phyloP scores from a whole-genome alignment of 2,329 filamentous ascomycete genomes.

The Aspergillus brasiliensis region DNA sequence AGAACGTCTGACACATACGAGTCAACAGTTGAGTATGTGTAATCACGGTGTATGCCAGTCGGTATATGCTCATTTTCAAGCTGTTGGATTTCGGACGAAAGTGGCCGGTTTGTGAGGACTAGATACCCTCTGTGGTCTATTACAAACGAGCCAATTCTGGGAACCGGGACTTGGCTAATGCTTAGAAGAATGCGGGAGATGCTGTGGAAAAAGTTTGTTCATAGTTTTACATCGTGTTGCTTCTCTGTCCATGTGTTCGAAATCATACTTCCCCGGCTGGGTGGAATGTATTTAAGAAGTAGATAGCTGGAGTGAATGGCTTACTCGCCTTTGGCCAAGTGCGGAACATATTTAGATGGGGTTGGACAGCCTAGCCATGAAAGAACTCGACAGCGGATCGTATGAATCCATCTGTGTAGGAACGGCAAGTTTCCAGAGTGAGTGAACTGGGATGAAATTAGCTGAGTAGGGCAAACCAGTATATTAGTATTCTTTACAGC shows the following conservation, averaged over 20 bases:
- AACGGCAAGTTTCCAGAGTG: constrained; percentile 11
- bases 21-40: constrained; percentile 3
- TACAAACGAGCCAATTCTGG: constrained; percentile 37
- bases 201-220: constrained; percentile 23
- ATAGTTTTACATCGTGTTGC: constrained; percentile 13
- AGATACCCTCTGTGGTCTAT: constrained; percentile 30
- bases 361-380: constrained; percentile 8
- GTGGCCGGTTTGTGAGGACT: constrained; percentile 16
- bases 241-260: constrained; percentile 23
- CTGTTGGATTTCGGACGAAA: constrained; percentile 15
- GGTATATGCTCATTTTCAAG: constrained; percentile 12
- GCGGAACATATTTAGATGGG: constrained; percentile 6
- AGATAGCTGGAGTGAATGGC: constrained; percentile 16
- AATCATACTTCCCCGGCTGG: constrained; percentile 21
- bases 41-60: background rate
- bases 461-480: background rate
- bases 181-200: constrained; percentile 21
- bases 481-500: constrained; percentile 13
- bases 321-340: constrained; percentile 1
- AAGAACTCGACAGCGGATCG: constrained; percentile 8
- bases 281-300: constrained; percentile 24
- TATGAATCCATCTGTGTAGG: constrained; percentile 5
- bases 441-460: constrained; percentile 10
- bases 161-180: constrained; percentile 26
- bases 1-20: constrained; percentile 6